phyloP scores from a whole-genome alignment of 371 early-diverging fungal genomes.

The Apophysomyces elegans region DNA sequence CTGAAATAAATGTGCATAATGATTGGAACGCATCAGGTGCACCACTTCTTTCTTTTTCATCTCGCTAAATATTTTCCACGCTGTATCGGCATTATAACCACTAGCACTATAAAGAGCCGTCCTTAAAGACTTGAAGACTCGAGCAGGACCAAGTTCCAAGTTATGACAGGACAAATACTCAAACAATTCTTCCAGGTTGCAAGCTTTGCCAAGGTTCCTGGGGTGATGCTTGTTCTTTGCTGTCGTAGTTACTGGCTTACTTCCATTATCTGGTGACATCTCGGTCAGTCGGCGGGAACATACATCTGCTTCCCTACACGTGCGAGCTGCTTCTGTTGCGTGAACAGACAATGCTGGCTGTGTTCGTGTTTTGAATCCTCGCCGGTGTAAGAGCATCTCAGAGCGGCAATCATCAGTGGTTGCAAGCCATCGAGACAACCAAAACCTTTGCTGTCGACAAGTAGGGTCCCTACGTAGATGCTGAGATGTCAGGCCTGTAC shows the following conservation, averaged over 20 bases:
- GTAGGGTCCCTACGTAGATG: neutral
- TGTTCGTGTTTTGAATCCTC: constrained; percentile 1
- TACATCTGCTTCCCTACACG: neutral
- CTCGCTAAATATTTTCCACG: constrained; percentile 43
- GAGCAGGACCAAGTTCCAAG: constrained; percentile 5
- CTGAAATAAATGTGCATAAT: constrained; percentile 45
- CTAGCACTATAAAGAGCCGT: constrained; percentile 35
- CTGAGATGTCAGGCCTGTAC: neutral
- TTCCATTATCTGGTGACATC: neutral
- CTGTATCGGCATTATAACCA: constrained; percentile 23
- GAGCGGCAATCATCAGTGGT: neutral
- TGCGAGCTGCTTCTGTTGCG: constrained; percentile 2
- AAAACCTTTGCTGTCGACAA: constrained; percentile 1
- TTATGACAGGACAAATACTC: constrained; percentile 8
- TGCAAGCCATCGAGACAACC: neutral
- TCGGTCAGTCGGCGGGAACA: neutral
- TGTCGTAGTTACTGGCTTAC: neutral
- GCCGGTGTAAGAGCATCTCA: neutral
- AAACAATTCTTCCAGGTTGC: constrained; percentile 19
- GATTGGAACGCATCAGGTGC: constrained; percentile 29
- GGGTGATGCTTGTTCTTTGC: constrained; percentile 13
- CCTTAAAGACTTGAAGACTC: constrained; percentile 33
- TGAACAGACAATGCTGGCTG: neutral
- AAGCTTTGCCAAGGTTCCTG: constrained; percentile 12
- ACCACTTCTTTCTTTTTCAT: constrained; percentile 35